Base-by-base conservation (phyloP, 1,284 basidiomycete species). In the Microbotryomycetes sp. region DNA sequence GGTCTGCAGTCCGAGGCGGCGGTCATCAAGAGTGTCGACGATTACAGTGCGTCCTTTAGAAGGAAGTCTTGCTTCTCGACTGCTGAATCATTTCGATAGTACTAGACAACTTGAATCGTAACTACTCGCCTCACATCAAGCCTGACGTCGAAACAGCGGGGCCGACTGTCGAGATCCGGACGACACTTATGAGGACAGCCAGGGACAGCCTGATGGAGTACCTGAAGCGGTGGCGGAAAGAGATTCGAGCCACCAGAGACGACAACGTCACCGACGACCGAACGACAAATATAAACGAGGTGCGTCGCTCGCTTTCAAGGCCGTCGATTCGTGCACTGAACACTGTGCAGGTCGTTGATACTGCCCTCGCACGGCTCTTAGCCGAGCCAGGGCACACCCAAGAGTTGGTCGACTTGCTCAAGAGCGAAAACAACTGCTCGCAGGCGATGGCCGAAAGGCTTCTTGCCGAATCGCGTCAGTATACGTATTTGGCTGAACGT, bases 51-150 rank as follows among this genome's bases (percentile, higher is more conserved):
- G 88, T 83, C 52, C 59, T 56, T 62, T 35, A 70, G 70, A 64
- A 67, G 72, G 73, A 73, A 74, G 73, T 58, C 62, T 69, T 64
- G 66, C 69, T 69, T 69, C 68, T 74, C 71, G 63, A 69, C 70
- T n/a, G n/a, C 64, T 66, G 58, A 60, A 52, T 54, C 57, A 70
- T 57, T 62, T 81, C 59, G 71, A 68, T 78, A 91, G 88, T 91
- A 82, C 81, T 82, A 76, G 81, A 79, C 73, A 89, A 90, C 82
- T 78, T 91, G 88, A 88, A 89, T 80, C 82, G 81, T 79, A 91
- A 91, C 74, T 91, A 91, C 75, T 88, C 88, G 52, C 89, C 88
- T 23, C 85, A 90, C 76, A 80, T 91, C 67, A 76, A 83, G 49
- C 86, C 88, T 18, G 81, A 85, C 68, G 87, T 86, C 13, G 81